phyloP scores from a whole-genome alignment of 2,329 filamentous ascomycete genomes.

The Colletotrichum truncatum region DNA sequence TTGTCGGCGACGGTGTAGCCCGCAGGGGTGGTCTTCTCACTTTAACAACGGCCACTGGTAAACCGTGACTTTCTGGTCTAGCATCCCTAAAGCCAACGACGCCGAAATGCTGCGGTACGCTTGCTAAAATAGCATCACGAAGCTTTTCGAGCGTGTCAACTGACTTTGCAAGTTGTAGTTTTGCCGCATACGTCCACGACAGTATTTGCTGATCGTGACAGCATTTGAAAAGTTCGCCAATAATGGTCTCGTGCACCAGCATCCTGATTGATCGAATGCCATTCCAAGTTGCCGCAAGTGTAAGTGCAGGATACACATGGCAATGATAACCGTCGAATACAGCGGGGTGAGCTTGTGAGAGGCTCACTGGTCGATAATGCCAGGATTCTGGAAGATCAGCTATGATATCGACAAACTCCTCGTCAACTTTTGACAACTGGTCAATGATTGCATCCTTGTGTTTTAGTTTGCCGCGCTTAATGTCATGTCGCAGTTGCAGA shows the following conservation, averaged over 20 bases:
- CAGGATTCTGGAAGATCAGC: slow-evolving; percentile 49
- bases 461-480: slow-evolving; percentile 48
- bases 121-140: slow-evolving; percentile 53
- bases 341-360: slow-evolving; percentile 49
- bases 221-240: slow-evolving; percentile 51
- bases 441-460: slow-evolving; percentile 45
- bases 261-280: slow-evolving; percentile 55
- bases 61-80: slow-evolving; percentile 33
- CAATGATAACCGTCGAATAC: slow-evolving; percentile 49
- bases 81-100: slow-evolving; percentile 52
- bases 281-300: slow-evolving; percentile 58
- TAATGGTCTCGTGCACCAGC: slow-evolving; percentile 57
- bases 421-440: slow-evolving; percentile 50
- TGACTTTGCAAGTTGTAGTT: slow-evolving; percentile 46
- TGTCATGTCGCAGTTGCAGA: slow-evolving; percentile 57
- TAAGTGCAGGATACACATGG: slow-evolving; percentile 56
- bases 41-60: slow-evolving; percentile 39
- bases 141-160: slow-evolving; percentile 49
- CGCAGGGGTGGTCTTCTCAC: slow-evolving; percentile 39
- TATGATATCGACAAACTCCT: slow-evolving; percentile 51
- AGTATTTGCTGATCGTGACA: slow-evolving; percentile 30
- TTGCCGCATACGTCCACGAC: slow-evolving; percentile 40
- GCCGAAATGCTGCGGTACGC: slow-evolving; percentile 59
- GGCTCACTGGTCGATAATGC: slow-evolving; percentile 51
- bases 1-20: slow-evolving; percentile 39